phyloP scores from a whole-genome alignment of 2,329 filamentous ascomycete species.

The Fusarium albosuccineum region DNA sequence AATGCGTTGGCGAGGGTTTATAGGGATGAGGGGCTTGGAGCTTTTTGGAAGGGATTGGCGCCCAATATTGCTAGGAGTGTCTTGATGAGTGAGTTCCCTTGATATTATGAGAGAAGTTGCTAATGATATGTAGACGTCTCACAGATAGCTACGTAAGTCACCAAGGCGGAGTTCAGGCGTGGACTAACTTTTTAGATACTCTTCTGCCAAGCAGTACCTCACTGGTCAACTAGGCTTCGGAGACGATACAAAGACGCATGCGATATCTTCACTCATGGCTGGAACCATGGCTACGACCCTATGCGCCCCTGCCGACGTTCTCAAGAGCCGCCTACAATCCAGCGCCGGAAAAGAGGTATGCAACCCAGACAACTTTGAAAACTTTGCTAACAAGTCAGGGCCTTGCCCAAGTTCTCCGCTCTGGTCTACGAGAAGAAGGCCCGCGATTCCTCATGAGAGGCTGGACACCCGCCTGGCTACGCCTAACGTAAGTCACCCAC shows the following conservation, averaged over 20 bases:
- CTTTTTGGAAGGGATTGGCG: constrained; percentile 55
- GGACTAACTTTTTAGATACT: constrained; percentile 45
- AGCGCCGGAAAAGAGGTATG: constrained; percentile 45
- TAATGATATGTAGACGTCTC: constrained; percentile 53
- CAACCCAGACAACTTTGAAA: not conserved
- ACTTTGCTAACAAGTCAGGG: constrained; percentile 39
- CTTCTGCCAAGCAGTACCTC: constrained; percentile 52
- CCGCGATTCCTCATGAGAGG: constrained; percentile 60
- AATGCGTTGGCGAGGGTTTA: constrained; percentile 43
- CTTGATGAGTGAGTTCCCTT: constrained; percentile 56
- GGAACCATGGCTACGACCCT: constrained; percentile 62
- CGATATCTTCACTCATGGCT: constrained; percentile 55
- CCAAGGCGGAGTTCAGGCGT: fast-evolving
- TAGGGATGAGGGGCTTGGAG: constrained; percentile 55
- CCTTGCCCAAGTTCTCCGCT: constrained; percentile 50
- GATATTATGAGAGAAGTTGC: not conserved
- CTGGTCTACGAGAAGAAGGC: constrained; percentile 55
- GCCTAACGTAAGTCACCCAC: constrained; percentile 53
- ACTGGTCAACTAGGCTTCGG: constrained; percentile 44
- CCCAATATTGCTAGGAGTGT: constrained; percentile 59
- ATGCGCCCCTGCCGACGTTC: constrained; percentile 59
- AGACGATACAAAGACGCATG: constrained; percentile 58
- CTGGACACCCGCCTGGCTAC: constrained; percentile 60
- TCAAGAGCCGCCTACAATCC: constrained; percentile 58
- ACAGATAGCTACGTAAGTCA: constrained; percentile 58